These are phyloP conservation scores for Cantharellus cinnabarinus DNA, from an alignment of 768 basidiomycete species.

Conservation along the genomic window DNA sequence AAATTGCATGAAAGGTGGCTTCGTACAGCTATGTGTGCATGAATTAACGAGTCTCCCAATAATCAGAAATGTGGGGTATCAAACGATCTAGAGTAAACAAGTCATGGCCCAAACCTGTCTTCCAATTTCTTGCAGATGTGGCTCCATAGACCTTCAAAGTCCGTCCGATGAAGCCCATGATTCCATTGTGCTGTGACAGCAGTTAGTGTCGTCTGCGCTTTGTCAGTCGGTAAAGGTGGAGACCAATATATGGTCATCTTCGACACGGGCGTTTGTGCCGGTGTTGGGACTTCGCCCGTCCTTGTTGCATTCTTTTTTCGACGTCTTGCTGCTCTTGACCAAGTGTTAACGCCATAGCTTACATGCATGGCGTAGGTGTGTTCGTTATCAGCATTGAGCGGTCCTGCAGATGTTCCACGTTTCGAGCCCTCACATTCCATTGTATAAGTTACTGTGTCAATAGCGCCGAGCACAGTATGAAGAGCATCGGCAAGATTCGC, in stretches of 20 bases:
- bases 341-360: constrained; percentile 26
- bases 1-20: neutral
- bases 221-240: neutral
- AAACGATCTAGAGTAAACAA: neutral
- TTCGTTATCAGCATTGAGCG: neutral
- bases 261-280: constrained; percentile 6
- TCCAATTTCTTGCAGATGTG: constrained; percentile 5
- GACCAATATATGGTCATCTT: constrained; percentile 5
- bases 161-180: constrained; percentile 30
- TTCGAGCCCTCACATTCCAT: too few species aligned
- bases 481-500: neutral
- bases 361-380: constrained; percentile 8
- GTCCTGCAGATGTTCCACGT: neutral
- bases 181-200: constrained; percentile 39
- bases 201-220: too few species aligned
- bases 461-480: neutral
- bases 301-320: constrained; percentile 20
- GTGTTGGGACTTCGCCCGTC: neutral
- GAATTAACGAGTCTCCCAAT: too few species aligned
- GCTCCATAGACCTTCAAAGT: constrained; percentile 21
- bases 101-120: neutral
- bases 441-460: neutral
- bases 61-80: neutral
- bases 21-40: too few species aligned
- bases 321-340: constrained; percentile 44